Base-by-base conservation (phyloP, 2,329 filamentous ascomycete species). In the Fusarium sp. region DNA sequence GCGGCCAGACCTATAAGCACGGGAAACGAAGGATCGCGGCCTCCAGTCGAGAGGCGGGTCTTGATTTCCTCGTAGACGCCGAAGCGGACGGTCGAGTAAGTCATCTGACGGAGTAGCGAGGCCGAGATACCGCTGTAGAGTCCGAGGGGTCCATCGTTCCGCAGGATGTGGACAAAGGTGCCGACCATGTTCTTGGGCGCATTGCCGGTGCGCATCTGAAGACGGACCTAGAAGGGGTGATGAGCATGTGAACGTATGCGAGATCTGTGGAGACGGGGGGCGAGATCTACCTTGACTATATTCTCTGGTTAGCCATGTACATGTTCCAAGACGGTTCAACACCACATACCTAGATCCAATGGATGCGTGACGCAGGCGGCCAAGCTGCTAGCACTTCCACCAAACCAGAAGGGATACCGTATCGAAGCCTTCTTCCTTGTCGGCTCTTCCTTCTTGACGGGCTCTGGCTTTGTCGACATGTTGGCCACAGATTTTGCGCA, bases 11-110 rank as follows among this genome's bases (percentile, higher is more conserved):
- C 93, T 73, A 98, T 89, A 11, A 99, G 92, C n/a, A 90, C 88
- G 13, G 91, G 87, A 78, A 98, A 92, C 3, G 93, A 91, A 4
- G 95, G 93, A 62, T 86, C 84, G 48, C 80, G 76, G 74, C 78
- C 35, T 37, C 35, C 35, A 16, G 35, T 6, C 14, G 35, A 37
- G 35, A 37, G 35, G 14, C 35, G 89, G 27, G 89, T 86, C 85
- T 99, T 99, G 69, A 98, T 88, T 77, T 97, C 92, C 85, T 98
- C 97, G 87, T 99, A 99, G 74, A 98, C 92, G 74, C 95, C 97
- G 85, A 99, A 99, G 58, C 97, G 94, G 41, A 95, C 97, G 60
- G 97, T 99, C 69, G 94, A 97, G 87, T 99, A 99, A 69, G 97
- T 98, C 77, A 95, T 89, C 86, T 98, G 97, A 75, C 97, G 95